These are phyloP conservation scores for Neopestalotiopsis rosae DNA, from an alignment of 2,329 filamentous ascomycete species.

Conservation along the genomic window DNA sequence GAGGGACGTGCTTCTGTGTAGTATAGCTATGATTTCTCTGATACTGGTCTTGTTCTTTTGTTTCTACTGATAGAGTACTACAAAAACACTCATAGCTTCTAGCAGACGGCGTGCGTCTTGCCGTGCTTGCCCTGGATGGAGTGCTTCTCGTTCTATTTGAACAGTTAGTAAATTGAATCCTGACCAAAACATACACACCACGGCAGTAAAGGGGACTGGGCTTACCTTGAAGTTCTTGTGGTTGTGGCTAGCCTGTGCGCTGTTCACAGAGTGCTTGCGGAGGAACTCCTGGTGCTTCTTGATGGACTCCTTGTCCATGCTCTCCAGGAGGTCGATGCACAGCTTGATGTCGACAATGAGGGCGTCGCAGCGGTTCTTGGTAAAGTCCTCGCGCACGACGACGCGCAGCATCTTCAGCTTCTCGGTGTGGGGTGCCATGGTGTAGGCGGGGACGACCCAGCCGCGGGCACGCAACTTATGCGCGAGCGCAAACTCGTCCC, in stretches of 20 bases:
- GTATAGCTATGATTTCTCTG: too few relatives aligned
- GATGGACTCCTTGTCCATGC: slow-evolving; percentile 76
- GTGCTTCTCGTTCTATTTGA: slow-evolving; percentile 73
- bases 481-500: slow-evolving; percentile 79
- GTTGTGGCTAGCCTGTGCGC: slow-evolving; percentile 59
- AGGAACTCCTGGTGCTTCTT: slow-evolving; percentile 72
- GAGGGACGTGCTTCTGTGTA: too few relatives aligned
- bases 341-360: slow-evolving; percentile 81
- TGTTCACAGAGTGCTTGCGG: slow-evolving; percentile 57
- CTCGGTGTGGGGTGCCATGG: slow-evolving; percentile 89
- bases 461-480: slow-evolving; percentile 85
- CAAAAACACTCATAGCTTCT: slow-evolving; percentile 28
- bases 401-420: slow-evolving; percentile 89
- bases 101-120: slow-evolving; percentile 90
- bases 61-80: background rate
- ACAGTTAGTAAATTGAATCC: background rate
- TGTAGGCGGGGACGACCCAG: slow-evolving; percentile 96
- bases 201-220: slow-evolving; percentile 7
- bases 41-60: background rate
- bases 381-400: slow-evolving; percentile 93
- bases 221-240: slow-evolving; percentile 56
- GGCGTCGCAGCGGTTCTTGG: slow-evolving; percentile 78
- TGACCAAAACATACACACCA: too few relatives aligned
- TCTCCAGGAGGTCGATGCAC: slow-evolving; percentile 71
- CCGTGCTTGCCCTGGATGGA: slow-evolving; percentile 88